phyloP scores from a whole-genome alignment of 2,329 filamentous ascomycete genomes.

The Colletotrichum brevisporum region DNA sequence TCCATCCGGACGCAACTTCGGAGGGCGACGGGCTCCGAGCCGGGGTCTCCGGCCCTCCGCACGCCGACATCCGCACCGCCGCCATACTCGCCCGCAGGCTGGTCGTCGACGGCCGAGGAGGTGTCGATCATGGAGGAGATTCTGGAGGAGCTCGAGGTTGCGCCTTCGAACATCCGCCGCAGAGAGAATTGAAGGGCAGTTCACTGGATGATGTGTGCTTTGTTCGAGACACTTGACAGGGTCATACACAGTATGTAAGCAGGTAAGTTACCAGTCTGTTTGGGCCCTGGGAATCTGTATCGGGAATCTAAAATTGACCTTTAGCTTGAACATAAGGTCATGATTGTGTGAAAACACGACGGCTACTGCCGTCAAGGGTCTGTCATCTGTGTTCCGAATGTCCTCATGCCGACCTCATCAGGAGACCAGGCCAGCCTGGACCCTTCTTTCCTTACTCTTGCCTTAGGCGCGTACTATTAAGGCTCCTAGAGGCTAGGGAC shows the following conservation, averaged over 20 bases:
- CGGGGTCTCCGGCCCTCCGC: not conserved
- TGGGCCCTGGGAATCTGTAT: too few relatives aligned
- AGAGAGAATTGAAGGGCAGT: too few relatives aligned
- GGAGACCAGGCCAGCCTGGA: not conserved
- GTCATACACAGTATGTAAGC: too few relatives aligned
- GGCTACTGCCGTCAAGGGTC: too few relatives aligned
- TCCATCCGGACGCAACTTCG: not conserved
- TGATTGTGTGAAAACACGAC: too few relatives aligned
- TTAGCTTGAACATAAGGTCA: too few relatives aligned
- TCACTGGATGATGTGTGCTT: too few relatives aligned
- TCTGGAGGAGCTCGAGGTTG: not conserved
- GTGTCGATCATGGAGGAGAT: conserved; percentile 12
- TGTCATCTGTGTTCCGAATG: not conserved
- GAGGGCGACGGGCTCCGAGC: not conserved
- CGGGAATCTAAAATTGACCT: too few relatives aligned
- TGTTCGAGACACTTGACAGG: too few relatives aligned
- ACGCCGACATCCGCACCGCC: not conserved
- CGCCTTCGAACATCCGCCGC: too few relatives aligned
- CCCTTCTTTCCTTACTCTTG: not conserved
- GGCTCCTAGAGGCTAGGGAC: not conserved
- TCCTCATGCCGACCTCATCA: conserved; percentile 18
- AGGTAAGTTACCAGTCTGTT: too few relatives aligned
- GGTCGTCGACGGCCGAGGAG: conserved; percentile 15
- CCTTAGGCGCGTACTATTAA: not conserved
- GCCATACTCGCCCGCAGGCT: conserved; percentile 11